Evolutionary conservation across 176 grass and related monocot species (phyloP).

Genomic region (Eleusine coracana): DNA sequence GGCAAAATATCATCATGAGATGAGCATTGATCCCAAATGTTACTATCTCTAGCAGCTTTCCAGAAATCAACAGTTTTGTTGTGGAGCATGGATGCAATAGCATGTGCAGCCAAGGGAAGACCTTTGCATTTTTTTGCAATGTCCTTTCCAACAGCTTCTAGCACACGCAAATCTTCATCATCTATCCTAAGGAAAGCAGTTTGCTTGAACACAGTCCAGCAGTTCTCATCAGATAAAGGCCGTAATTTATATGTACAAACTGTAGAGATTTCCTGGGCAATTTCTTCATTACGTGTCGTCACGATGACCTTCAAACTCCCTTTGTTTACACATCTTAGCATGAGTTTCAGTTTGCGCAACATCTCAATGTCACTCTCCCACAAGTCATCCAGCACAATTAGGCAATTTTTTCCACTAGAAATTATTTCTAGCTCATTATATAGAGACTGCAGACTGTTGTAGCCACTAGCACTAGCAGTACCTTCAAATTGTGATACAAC

Average conservation of each 20-base stretch:
- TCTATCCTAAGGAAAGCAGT: neutral
- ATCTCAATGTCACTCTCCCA: slow-evolving; percentile 21
- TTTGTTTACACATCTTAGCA: neutral
- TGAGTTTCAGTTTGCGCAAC: slow-evolving; percentile 12
- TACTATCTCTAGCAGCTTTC: slow-evolving; percentile 26
- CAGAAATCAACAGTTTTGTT: slow-evolving; percentile 18
- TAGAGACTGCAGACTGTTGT: neutral
- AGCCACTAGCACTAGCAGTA: slow-evolving; percentile 3
- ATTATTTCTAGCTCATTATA: slow-evolving; percentile 7
- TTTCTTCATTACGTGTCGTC: slow-evolving; percentile 13
- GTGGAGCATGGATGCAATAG: slow-evolving; percentile 22
- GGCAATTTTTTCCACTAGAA: slow-evolving; percentile 7
- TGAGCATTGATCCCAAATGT: slow-evolving; percentile 11
- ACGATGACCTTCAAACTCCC: slow-evolving; percentile 17
- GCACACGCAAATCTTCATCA: neutral
- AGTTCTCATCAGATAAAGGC: slow-evolving; percentile 13
- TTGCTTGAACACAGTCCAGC: slow-evolving; percentile 16
- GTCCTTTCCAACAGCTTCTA: slow-evolving; percentile 16
- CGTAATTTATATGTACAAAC: neutral
- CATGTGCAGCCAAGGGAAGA: slow-evolving; percentile 20
- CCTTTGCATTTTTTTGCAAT: slow-evolving; percentile 24
- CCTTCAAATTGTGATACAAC: slow-evolving; percentile 16
- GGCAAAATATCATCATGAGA: slow-evolving; percentile 1
- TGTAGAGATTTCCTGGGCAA: slow-evolving; percentile 19
- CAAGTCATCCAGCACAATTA: slow-evolving; percentile 30